These are phyloP conservation scores for Lipomyces mesembrius DNA, from an alignment of 805 yeast species.

Conservation along the genomic window DNA sequence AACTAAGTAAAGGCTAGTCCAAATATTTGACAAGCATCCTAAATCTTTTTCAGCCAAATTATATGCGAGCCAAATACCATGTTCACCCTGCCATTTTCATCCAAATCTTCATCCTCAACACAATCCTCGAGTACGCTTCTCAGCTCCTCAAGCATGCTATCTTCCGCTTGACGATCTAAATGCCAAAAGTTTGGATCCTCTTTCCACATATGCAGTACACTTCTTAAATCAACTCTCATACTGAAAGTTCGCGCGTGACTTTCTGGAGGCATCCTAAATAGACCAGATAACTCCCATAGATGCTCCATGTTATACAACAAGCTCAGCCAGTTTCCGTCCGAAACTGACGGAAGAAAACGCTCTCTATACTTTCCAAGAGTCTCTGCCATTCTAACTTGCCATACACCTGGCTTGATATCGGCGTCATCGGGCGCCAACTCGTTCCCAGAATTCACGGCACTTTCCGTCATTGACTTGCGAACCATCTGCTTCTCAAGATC, in stretches of 20 bases:
- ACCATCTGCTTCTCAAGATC: background rate
- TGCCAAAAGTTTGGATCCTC: background rate
- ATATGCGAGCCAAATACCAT: background rate
- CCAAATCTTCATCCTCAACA: constrained; percentile 12
- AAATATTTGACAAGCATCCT: background rate
- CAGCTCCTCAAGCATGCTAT: background rate
- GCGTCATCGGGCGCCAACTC: background rate
- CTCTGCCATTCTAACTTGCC: background rate
- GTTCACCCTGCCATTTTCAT: constrained; percentile 1
- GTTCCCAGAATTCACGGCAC: background rate
- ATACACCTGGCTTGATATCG: background rate
- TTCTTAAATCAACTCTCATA: background rate
- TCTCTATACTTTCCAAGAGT: background rate
- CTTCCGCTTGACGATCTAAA: constrained; percentile 1
- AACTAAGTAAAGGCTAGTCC: background rate
- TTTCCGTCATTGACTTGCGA: background rate
- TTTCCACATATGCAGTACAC: background rate
- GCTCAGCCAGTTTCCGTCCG: background rate
- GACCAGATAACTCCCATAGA: background rate
- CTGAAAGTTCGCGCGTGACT: background rate
- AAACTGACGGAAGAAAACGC: background rate
- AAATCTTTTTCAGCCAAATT: background rate
- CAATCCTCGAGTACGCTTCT: constrained; percentile 10
- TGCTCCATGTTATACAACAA: background rate
- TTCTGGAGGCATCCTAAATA: constrained; percentile 2